Evolutionary conservation across 2,329 filamentous ascomycete species (phyloP), one percentile per base, ranked within the genome.

Genomic region (Monosporascus sp.): DNA sequence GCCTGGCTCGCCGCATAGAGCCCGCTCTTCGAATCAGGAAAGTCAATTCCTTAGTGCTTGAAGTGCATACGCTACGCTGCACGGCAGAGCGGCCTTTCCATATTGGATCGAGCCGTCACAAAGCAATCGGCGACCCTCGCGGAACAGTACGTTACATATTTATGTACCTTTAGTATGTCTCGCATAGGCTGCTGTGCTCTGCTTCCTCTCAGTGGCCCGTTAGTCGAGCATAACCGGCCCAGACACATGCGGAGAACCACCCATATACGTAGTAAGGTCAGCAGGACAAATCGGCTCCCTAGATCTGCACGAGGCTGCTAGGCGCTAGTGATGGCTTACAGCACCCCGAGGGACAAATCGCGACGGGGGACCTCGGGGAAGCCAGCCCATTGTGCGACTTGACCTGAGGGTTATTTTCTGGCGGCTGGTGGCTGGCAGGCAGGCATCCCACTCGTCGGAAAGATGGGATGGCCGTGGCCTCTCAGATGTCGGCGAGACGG

Each of bases 231-330:
- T 53, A 50, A 53, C 49, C 22, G 9, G 40, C 22, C 7, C 19
- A 20, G 16, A 24, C 54, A 52, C 51, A 37, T 55, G 56, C 56
- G 60, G 62, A 61, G 63, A 55, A 54, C 58, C 56, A 57, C 54
- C 57, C 6, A 7, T 31, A 60, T 5, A n/a, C n/a, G n/a, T n/a
- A n/a, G n/a, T n/a, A 35, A 35, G 57, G 63, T 65, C 64, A 65
- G 55, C 61, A 65, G 63, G 61, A 60, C 64, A 64, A 65, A 65
- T 66, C 58, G 60, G 59, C 55, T 55, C 57, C 57, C 59, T 62
- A 46, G 55, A 62, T 56, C 59, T 55, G 58, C 60, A 60, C 62
- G 62, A 62, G 63, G 62, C 63, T 63, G 60, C 60, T 60, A 56
- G 60, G 58, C 56, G 52, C 52, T 58, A 52, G 54, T 54, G 57